Evolutionary conservation across 2,329 filamentous ascomycete genomes (phyloP).

Genomic region (Pseudocercospora fuligena): DNA sequence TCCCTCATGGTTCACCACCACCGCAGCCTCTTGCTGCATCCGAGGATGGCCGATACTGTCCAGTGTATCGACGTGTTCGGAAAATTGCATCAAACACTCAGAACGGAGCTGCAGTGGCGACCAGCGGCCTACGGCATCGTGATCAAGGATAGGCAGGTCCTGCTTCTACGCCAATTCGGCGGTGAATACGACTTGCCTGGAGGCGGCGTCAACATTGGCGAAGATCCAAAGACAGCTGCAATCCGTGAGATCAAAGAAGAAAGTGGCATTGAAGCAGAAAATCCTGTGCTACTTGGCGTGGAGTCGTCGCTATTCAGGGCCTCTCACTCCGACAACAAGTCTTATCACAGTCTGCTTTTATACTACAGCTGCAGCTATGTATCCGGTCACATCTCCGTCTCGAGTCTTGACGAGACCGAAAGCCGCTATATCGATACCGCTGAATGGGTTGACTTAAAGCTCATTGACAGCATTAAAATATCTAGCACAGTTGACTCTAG

Average conservation of each 20-base stretch:
- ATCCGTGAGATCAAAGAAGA: conserved; percentile 19
- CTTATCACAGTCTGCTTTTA: conserved; percentile 18
- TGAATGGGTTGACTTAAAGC: conserved; percentile 14
- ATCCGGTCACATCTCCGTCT: conserved; percentile 3
- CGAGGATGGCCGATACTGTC: not conserved
- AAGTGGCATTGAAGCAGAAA: conserved; percentile 9
- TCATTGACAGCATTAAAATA: conserved; percentile 14
- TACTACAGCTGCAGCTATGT: conserved; percentile 19
- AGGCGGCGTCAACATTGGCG: conserved; percentile 16
- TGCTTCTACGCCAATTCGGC: conserved; percentile 12
- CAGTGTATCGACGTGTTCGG: conserved; percentile 14
- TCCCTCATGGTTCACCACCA: not conserved
- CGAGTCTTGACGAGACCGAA: conserved; percentile 7
- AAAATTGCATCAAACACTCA: not conserved
- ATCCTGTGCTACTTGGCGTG: conserved; percentile 5
- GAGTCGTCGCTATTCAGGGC: conserved; percentile 19
- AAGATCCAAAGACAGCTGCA: conserved; percentile 14
- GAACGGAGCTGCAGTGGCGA: conserved; percentile 15
- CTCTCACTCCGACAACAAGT: conserved; percentile 2
- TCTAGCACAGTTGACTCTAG: conserved; percentile 18
- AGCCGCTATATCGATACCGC: conserved; percentile 10
- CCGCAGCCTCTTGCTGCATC: not conserved
- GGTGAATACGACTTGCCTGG: conserved; percentile 18
- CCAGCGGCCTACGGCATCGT: conserved; percentile 20
- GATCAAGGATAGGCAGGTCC: conserved; percentile 2